A percentile compares a stretch with the other conserved stretches of the same genome.
Conservation (phyloP, 805 yeast species). For the Candida maesae region DNA sequence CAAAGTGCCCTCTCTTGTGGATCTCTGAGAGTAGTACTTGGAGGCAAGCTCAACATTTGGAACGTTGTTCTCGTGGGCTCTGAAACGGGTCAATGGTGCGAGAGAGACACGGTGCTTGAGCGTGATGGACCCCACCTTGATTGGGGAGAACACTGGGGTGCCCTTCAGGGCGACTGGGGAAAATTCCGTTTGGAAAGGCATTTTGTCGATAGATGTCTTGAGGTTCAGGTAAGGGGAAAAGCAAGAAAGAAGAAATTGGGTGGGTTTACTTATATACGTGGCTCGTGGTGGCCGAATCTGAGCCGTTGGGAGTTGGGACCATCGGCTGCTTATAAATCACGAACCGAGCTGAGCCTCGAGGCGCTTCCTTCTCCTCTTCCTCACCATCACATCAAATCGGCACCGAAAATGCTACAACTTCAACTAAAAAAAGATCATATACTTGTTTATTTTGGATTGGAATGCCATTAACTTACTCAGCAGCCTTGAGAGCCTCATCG, state of each 20-base stretch:
- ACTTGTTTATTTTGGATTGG: too few species aligned
- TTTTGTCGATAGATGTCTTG: background rate
- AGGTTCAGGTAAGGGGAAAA: background rate
- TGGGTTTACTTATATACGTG: too few species aligned
- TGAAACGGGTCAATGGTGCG: slow-evolving; percentile 48
- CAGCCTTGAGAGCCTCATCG: slow-evolving; percentile 6
- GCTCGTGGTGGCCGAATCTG: too few species aligned
- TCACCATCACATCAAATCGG: too few species aligned
- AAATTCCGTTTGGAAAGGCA: background rate
- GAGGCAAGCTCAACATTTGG: background rate
- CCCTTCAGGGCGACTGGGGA: slow-evolving; percentile 6
- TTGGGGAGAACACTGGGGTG: slow-evolving; percentile 34
- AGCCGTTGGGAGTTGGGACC: too few species aligned
- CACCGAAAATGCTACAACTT: too few species aligned
- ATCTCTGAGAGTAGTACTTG: slow-evolving; percentile 50
- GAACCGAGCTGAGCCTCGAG: too few species aligned
- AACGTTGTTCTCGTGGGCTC: slow-evolving; percentile 21
- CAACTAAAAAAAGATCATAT: too few species aligned
- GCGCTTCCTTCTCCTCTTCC: too few species aligned
- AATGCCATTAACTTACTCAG: too few species aligned
- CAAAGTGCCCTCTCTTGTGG: slow-evolving; percentile 52
- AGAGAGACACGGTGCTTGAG: slow-evolving; percentile 39
- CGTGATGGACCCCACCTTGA: slow-evolving; percentile 33
- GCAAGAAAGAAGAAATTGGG: too few species aligned
- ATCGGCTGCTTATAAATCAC: background rate